Evolutionary conservation across 768 basidiomycete genomes (phyloP).

Genomic region (Sarcodon aspratus): DNA sequence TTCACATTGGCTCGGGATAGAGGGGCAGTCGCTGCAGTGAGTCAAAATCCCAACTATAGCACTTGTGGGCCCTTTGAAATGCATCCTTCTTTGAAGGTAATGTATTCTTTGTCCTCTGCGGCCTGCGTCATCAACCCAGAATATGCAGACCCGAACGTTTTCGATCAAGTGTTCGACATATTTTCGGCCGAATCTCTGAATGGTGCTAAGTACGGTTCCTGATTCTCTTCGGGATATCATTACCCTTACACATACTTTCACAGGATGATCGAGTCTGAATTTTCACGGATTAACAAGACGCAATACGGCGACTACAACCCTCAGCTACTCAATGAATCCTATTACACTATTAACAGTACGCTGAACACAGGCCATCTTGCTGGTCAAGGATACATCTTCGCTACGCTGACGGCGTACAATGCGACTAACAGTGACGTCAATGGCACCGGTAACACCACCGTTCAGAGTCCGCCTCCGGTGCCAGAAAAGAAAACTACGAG

Average conservation of each 20-base stretch:
- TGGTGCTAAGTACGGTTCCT: constrained; percentile 33
- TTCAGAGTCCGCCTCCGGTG: not conserved
- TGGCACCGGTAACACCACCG: constrained; percentile 12
- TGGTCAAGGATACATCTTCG: constrained; percentile 55
- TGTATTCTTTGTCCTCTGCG: constrained; percentile 65
- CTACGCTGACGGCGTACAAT: constrained; percentile 54
- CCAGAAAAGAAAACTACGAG: constrained; percentile 11
- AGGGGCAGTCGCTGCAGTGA: constrained; percentile 73
- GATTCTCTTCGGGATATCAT: not conserved
- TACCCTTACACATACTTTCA: not conserved
- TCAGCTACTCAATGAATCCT: constrained; percentile 43
- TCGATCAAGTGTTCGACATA: constrained; percentile 67
- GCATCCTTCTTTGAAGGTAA: constrained; percentile 19
- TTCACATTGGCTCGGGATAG: constrained; percentile 71
- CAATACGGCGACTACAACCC: constrained; percentile 51
- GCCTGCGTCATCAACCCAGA: constrained; percentile 68
- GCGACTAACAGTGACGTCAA: constrained; percentile 29
- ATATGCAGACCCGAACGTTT: constrained; percentile 51
- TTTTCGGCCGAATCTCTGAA: constrained; percentile 59
- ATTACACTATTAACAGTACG: constrained; percentile 29
- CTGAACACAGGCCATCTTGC: constrained; percentile 30
- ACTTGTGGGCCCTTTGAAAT: not conserved
- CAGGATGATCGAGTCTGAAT: constrained; percentile 47
- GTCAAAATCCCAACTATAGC: constrained; percentile 10
- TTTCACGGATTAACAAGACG: constrained; percentile 36